Base-by-base conservation (phyloP, 495 filamentous ascomycete species). In the Aspergillus ellipticus region DNA sequence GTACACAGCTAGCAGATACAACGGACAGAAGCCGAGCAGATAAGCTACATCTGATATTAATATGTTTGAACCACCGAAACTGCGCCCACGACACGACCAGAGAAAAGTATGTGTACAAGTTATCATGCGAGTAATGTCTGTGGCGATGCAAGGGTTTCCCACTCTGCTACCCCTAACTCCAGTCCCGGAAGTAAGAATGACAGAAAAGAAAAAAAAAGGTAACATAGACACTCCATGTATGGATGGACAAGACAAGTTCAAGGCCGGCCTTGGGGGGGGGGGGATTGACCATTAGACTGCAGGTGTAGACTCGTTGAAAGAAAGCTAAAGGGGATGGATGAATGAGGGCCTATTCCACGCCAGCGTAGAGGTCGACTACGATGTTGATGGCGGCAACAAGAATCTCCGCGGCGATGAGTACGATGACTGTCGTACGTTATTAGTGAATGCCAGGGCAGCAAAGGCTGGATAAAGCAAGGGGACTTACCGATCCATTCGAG, bases 371-470 rank as follows among this genome's bases (percentile, higher is more conserved):
- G 76, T 98, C 94, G 10, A 98, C 95, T 28, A 96, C 79, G 49
- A 98, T 97, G 72, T 98, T 98, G 53, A 97, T 87, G 11, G 86
- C 88, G 1, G 95, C 94, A 15, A 98, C 94, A 3, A 97, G 72
- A 64, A 98, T 97, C 67, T 98, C 94, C 0, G 92, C 92, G 10
- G 91, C 93, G 64, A 98, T 97, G 51, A 98, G 84, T 13, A 97
- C 79, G 55, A 98, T 97, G 37, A 98, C 92, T 89, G 50, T 20
- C 42, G 41, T 19, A 24, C 2, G 16, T 63, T 57, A 63, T 63
- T 57, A 63, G 51, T 37, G 41, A 53, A 11, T 42, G 33, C 3
- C 26, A 21, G 37, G 54, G 11, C 33, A 28, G 63, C 42, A 42
- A 13, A 41, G 55, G 11, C 29, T 45, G 63, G 42, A 42, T 21